Conservation (phyloP, 306 rosid species). For the Medicago arabica region DNA sequence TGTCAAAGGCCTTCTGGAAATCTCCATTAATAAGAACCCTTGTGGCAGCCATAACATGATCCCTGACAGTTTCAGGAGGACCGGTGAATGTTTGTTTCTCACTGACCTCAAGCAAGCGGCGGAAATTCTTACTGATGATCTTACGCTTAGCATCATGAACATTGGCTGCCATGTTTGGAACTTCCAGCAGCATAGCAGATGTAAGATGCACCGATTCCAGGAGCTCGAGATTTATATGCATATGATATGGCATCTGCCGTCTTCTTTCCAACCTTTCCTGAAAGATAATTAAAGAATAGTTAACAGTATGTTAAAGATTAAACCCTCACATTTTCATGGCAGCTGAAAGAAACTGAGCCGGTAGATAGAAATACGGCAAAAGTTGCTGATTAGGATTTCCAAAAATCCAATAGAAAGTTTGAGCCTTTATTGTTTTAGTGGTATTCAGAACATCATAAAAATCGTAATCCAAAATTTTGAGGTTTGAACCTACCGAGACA, state of each 20-base stretch:
- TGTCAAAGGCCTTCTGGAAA: conserved; percentile 68
- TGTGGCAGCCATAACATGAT: conserved; percentile 93
- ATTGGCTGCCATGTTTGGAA: conserved; percentile 92
- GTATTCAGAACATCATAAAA: too few species aligned
- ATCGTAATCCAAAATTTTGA: too few species aligned
- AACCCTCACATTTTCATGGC: too few species aligned
- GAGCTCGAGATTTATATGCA: conserved; percentile 98
- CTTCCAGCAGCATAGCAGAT: conserved; percentile 97
- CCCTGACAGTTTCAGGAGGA: conserved; percentile 95
- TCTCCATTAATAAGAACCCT: conserved; percentile 84
- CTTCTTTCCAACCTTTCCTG: conserved; percentile 99
- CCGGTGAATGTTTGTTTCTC: conserved; percentile 89
- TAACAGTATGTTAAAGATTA: too few species aligned
- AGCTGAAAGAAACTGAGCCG: too few species aligned
- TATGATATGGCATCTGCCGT: conserved; percentile 98
- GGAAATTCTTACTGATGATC: conserved; percentile 81
- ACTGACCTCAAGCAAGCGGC: conserved; percentile 79
- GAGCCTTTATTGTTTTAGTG: too few species aligned
- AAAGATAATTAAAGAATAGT: conserved; percentile 20
- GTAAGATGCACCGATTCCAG: conserved; percentile 88
- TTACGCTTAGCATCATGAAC: conserved; percentile 76
- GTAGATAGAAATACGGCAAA: too few species aligned
- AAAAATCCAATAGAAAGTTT: too few species aligned
- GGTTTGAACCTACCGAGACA: too few species aligned
- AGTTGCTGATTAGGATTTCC: too few species aligned